Percentiles rank a stretch among this genome's conserved stretches.
These are phyloP conservation scores for Schizochytrium sp. DNA, from an alignment of 108 stramenopile species.

Conservation along the genomic window DNA sequence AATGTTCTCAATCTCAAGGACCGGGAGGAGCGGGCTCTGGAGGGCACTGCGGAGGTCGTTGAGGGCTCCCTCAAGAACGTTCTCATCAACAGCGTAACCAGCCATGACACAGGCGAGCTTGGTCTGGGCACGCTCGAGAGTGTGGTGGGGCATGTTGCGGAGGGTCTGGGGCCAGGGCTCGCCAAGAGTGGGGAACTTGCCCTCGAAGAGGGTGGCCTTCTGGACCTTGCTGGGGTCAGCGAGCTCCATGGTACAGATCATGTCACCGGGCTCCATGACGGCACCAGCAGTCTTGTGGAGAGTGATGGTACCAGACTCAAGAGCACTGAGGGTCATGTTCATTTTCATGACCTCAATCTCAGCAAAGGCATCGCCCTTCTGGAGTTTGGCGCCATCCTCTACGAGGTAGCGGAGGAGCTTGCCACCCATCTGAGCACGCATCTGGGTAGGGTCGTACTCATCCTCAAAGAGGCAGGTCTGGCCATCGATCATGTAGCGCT, in stretches of 20 bases:
- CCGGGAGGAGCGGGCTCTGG: constrained; percentile 83
- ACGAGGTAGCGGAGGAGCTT: constrained; percentile 95
- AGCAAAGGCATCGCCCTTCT: constrained; percentile 89
- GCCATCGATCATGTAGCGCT: constrained; percentile 86
- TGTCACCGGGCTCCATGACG: constrained; percentile 88
- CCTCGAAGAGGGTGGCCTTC: constrained; percentile 81
- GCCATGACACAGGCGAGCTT: constrained; percentile 84
- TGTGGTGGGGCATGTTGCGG: constrained; percentile 35
- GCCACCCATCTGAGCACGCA: constrained; percentile 93
- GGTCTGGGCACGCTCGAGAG: constrained; percentile 73
- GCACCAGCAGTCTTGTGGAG: constrained; percentile 83
- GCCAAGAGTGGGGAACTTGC: constrained; percentile 61
- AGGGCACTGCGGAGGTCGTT: constrained; percentile 81
- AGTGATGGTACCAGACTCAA: constrained; percentile 85
- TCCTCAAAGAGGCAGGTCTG: constrained; percentile 91
- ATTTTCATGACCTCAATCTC: constrained; percentile 99
- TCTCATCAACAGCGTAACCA: constrained; percentile 82
- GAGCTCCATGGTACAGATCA: constrained; percentile 89
- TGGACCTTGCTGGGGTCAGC: constrained; percentile 93
- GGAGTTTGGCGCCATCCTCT: constrained; percentile 87
- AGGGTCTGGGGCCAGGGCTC: constrained; percentile 54
- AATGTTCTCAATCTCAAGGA: constrained; percentile 88
- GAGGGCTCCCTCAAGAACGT: constrained; percentile 76
- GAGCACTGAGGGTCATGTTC: constrained; percentile 98
- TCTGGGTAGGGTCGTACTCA: constrained; percentile 95